phyloP scores from a whole-genome alignment of 768 basidiomycete species.

The Collybia mongolica region DNA sequence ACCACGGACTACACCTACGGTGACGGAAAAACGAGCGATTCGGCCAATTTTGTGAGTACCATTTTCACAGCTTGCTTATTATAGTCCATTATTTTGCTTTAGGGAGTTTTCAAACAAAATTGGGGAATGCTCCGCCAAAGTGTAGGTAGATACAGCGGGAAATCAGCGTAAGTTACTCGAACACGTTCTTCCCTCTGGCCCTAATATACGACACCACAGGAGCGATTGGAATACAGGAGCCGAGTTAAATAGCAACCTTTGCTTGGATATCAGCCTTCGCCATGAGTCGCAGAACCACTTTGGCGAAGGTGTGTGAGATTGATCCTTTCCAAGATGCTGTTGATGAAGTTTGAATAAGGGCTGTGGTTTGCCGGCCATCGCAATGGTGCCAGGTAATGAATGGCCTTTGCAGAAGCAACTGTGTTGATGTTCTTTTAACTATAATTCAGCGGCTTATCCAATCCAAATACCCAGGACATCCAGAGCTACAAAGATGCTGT shows the following conservation, averaged over 20 bases:
- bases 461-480: conserved; percentile 11
- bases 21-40: conserved; percentile 9
- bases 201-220: background rate
- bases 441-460: conserved; percentile 6
- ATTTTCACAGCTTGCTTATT: background rate
- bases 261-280: conserved; percentile 6
- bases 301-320: conserved; percentile 6
- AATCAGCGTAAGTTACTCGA: conserved; percentile 1
- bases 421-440: background rate
- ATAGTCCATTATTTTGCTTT: background rate
- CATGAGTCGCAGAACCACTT: conserved; percentile 13
- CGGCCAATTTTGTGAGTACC: conserved; percentile 5
- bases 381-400: conserved; percentile 8
- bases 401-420: no score
- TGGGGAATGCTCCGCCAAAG: conserved; percentile 13
- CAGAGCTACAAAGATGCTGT: conserved; percentile 11
- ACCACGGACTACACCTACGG: conserved; percentile 9
- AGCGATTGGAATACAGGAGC: conserved; percentile 8
- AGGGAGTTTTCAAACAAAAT: conserved; percentile 13
- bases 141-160: conserved; percentile 4
- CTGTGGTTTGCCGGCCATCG: conserved; percentile 10
- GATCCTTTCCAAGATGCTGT: no score
- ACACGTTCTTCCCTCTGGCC: background rate
- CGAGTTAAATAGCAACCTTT: conserved; percentile 12
- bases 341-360: background rate